A percentile compares a stretch with the other conserved stretches of the same genome.
phyloP scores from a whole-genome alignment of 805 yeast species.

The Kluyveromyces nonfermentans region DNA sequence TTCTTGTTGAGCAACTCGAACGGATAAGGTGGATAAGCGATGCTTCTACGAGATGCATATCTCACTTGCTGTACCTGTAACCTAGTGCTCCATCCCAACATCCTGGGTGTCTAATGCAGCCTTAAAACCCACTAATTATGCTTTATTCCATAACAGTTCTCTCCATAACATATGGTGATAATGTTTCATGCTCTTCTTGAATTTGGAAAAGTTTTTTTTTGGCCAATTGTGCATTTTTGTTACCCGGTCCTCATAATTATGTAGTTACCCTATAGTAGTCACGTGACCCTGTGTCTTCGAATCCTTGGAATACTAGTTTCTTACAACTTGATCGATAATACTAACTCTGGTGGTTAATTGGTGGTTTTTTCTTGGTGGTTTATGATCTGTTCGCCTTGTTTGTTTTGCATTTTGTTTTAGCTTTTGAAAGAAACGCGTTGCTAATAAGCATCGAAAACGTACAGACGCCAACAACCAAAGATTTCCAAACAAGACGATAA shows the following conservation, averaged over 20 bases:
- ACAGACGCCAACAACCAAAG: not conserved
- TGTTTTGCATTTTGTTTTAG: not conserved
- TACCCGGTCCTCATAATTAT: not conserved
- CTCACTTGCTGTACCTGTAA: constrained; percentile 30
- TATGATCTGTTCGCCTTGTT: not conserved
- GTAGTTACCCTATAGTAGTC: not conserved
- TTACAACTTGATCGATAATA: too few species aligned
- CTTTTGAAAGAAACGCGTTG: not conserved
- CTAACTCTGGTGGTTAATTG: too few species aligned
- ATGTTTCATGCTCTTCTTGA: not conserved
- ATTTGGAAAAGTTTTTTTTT: not conserved
- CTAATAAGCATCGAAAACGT: not conserved
- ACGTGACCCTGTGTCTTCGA: not conserved
- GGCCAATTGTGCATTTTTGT: not conserved
- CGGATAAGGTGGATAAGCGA: constrained; percentile 48
- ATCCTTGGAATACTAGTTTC: too few species aligned
- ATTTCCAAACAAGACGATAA: not conserved
- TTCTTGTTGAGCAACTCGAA: constrained; percentile 33
- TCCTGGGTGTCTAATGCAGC: not conserved
- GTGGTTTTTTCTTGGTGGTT: not conserved
- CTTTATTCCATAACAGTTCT: not conserved
- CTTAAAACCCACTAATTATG: not conserved
- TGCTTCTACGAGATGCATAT: constrained; percentile 40
- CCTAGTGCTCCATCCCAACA: constrained; percentile 1
- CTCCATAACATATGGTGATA: too few species aligned